Percentiles rank a stretch among this genome's conserved stretches.
Conservation (phyloP, 2,329 filamentous ascomycete species). For the Spiromastix sp. region DNA sequence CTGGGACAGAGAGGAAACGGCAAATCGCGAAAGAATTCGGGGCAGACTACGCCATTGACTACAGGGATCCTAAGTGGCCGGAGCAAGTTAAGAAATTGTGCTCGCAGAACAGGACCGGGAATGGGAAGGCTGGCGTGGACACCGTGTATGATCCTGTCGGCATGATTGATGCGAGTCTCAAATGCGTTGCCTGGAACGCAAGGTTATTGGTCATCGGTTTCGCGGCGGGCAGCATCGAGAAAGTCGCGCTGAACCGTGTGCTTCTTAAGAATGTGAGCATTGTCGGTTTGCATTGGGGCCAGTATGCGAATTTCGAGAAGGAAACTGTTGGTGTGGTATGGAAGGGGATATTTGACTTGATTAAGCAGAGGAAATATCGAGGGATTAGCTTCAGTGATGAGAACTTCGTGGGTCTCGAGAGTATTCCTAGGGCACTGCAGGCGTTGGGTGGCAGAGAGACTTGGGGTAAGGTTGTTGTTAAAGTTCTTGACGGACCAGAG, state of each 20-base stretch:
- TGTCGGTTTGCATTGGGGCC: constrained; percentile 86
- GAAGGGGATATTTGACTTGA: constrained; percentile 69
- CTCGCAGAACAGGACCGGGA: constrained; percentile 47
- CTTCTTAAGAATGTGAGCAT: constrained; percentile 87
- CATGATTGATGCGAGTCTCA: constrained; percentile 74
- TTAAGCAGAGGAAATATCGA: constrained; percentile 65
- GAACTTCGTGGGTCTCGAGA: constrained; percentile 73
- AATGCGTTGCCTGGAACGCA: constrained; percentile 90
- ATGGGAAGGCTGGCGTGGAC: constrained; percentile 61
- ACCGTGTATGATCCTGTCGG: constrained; percentile 94
- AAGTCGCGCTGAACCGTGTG: constrained; percentile 85
- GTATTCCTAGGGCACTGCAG: constrained; percentile 62
- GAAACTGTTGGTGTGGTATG: constrained; percentile 64
- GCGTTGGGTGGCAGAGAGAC: constrained; percentile 72
- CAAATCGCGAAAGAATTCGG: constrained; percentile 70
- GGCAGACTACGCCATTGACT: constrained; percentile 75
- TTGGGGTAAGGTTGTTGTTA: constrained; percentile 94
- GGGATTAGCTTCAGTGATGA: constrained; percentile 75
- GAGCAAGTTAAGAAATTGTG: constrained; percentile 61
- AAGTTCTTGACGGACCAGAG: constrained; percentile 63
- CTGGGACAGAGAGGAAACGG: constrained; percentile 68
- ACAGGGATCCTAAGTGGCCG: constrained; percentile 59
- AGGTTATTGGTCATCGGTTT: constrained; percentile 82
- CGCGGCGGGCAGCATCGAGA: constrained; percentile 76
- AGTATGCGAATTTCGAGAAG: constrained; percentile 64